Conservation (phyloP, 352 stramenopile genomes). For the Phytophthora chlamydospora region DNA sequence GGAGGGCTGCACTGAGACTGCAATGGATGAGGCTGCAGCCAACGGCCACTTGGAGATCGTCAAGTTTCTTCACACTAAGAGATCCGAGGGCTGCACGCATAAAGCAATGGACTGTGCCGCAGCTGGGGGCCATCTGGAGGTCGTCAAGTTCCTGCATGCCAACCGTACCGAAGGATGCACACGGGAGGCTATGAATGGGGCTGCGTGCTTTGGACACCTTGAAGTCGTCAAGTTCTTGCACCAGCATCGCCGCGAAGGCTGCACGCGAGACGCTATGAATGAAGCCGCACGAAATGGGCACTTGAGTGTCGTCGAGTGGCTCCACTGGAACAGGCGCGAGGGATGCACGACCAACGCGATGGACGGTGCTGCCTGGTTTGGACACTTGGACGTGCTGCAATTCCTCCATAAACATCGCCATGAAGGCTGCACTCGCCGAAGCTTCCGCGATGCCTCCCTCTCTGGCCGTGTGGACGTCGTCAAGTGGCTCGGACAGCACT, state of each 20-base stretch:
- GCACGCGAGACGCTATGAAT: conserved; percentile 18
- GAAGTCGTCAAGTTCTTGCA: conserved; percentile 20
- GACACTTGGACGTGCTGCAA: conserved; percentile 21
- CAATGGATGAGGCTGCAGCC: conserved; percentile 19
- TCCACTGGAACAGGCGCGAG: conserved; percentile 11
- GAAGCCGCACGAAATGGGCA: conserved; percentile 14
- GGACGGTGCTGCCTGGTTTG: conserved; percentile 18
- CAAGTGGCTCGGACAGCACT: conserved; percentile 13
- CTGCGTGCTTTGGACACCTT: conserved; percentile 20
- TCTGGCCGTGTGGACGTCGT: conserved; percentile 5
- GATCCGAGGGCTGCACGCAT: conserved; percentile 6
- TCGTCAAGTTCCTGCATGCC: conserved; percentile 16
- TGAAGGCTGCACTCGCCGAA: conserved; percentile 19
- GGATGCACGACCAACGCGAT: conserved; percentile 21
- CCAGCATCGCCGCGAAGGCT: conserved; percentile 12
- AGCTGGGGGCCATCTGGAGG: conserved; percentile 3
- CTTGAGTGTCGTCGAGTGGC: conserved; percentile 12
- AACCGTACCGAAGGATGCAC: conserved; percentile 14
- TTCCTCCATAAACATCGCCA: conserved; percentile 18
- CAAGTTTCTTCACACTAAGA: conserved; percentile 15
- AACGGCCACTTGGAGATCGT: conserved; percentile 20
- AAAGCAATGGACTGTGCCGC: conserved; percentile 12
- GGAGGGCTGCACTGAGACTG: conserved; percentile 17
- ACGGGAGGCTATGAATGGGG: conserved; percentile 15
- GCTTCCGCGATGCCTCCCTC: conserved; percentile 13